Evolutionary conservation across 2,329 filamentous ascomycete genomes (phyloP).

Genomic region (Berkeleyomyces rouxiae): DNA sequence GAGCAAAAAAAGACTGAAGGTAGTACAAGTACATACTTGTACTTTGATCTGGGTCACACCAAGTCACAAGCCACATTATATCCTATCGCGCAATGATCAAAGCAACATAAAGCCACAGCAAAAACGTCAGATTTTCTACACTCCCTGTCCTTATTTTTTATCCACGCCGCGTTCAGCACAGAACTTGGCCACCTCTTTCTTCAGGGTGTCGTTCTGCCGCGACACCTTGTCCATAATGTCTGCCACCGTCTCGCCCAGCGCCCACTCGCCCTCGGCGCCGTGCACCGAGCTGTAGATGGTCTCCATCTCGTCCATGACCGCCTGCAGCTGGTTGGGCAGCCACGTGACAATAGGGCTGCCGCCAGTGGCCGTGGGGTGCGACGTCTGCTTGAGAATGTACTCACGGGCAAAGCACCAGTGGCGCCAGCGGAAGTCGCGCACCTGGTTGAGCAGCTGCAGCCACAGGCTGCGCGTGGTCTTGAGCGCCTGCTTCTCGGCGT

Average conservation of each 20-base stretch:
- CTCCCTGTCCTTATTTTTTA: not conserved
- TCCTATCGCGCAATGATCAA: not conserved
- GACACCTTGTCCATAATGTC: constrained; percentile 52
- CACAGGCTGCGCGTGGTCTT: constrained; percentile 43
- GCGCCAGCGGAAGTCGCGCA: constrained; percentile 66
- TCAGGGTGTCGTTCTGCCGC: constrained; percentile 46
- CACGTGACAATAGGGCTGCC: constrained; percentile 72
- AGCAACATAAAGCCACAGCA: not conserved
- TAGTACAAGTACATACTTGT: not conserved
- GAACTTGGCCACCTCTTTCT: constrained; percentile 61
- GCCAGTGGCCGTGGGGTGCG: constrained; percentile 62
- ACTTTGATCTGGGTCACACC: not conserved
- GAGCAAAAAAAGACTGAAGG: not conserved
- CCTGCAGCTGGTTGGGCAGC: constrained; percentile 65
- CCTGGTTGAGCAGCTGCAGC: constrained; percentile 52
- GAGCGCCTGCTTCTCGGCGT: constrained; percentile 21
- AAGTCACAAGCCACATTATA: not conserved
- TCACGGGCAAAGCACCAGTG: constrained; percentile 77
- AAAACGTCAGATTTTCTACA: not conserved
- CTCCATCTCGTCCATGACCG: constrained; percentile 56
- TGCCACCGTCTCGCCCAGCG: constrained; percentile 30
- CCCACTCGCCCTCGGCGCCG: constrained; percentile 24
- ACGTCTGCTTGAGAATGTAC: constrained; percentile 66
- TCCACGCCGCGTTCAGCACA: constrained; percentile 42
- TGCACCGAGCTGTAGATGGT: constrained; percentile 34